Evolutionary conservation across 2,329 filamentous ascomycete species (phyloP).

Genomic region (Alternaria consortialis): DNA sequence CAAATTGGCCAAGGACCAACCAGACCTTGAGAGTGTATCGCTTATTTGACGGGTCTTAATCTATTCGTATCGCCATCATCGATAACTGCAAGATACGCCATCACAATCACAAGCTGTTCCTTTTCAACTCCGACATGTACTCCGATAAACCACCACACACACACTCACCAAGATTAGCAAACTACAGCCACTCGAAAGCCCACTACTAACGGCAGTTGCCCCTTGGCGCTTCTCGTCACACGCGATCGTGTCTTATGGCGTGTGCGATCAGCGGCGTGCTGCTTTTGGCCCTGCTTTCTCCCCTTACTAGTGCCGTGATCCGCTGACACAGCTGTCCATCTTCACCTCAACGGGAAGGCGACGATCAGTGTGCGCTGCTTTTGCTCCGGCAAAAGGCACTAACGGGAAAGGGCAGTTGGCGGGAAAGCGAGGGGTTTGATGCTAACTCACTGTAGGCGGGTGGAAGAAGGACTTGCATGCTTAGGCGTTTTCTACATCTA

Average conservation of each 20-base stretch:
- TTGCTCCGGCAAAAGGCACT: background rate
- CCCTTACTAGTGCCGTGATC: slow-evolving; percentile 2
- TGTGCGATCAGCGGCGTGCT: slow-evolving; percentile 7
- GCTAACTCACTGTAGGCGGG: background rate
- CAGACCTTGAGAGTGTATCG: background rate
- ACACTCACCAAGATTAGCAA: slow-evolving; percentile 4
- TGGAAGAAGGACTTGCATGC: background rate
- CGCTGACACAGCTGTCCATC: slow-evolving; percentile 6
- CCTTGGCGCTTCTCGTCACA: background rate
- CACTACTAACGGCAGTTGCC: slow-evolving; percentile 6
- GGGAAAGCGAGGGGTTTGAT: background rate
- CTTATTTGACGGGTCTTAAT: background rate
- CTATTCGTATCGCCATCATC: slow-evolving; percentile 1
- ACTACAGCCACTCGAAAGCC: background rate
- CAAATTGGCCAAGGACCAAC: background rate
- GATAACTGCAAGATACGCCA: background rate
- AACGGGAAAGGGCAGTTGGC: background rate
- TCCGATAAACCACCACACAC: slow-evolving; percentile 4
- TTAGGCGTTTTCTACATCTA: background rate
- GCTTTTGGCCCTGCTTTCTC: slow-evolving; percentile 1
- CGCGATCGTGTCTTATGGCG: background rate
- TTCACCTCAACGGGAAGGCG: slow-evolving; percentile 7
- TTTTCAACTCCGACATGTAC: background rate
- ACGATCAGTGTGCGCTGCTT: slow-evolving; percentile 9
- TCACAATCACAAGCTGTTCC: background rate